Conservation (phyloP, 2,329 filamentous ascomycete genomes). For the Thielaviopsis euricoi region DNA sequence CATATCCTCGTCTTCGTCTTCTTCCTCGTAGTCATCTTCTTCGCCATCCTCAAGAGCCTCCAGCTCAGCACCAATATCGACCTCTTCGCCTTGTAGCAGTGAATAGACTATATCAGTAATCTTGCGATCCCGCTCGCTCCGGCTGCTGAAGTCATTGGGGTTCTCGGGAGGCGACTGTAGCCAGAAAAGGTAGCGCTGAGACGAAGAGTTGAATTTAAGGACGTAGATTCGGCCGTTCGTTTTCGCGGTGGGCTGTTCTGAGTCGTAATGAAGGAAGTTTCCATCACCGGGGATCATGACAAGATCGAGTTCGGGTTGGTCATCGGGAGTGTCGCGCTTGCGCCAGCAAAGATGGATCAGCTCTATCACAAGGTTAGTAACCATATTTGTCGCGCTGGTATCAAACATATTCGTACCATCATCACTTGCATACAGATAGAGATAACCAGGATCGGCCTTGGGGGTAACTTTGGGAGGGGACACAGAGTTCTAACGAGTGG, state of each 20-base stretch:
- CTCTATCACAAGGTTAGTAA: slow-evolving; percentile 31
- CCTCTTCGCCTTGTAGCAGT: slow-evolving; percentile 74
- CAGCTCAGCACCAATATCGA: slow-evolving; percentile 62
- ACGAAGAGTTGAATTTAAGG: slow-evolving; percentile 86
- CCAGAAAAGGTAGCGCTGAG: slow-evolving; percentile 88
- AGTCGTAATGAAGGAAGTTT: slow-evolving; percentile 64
- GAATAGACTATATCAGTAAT: slow-evolving; percentile 75
- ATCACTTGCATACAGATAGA: slow-evolving; percentile 72
- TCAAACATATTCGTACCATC: slow-evolving; percentile 42
- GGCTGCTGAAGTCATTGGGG: slow-evolving; percentile 54
- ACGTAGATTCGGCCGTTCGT: slow-evolving; percentile 83
- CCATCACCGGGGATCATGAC: slow-evolving; percentile 88
- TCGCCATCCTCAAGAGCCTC: slow-evolving; percentile 37
- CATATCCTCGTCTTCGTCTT: slow-evolving; percentile 42
- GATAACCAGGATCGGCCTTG: slow-evolving; percentile 58
- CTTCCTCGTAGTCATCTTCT: slow-evolving; percentile 49
- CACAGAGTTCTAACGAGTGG: slow-evolving; percentile 16
- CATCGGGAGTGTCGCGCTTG: slow-evolving; percentile 52
- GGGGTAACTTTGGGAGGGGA: slow-evolving; percentile 59
- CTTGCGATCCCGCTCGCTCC: slow-evolving; percentile 73
- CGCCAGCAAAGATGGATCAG: slow-evolving; percentile 97
- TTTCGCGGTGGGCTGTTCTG: slow-evolving; percentile 40
- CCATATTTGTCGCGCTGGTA: neutral
- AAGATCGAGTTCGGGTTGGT: slow-evolving; percentile 63
- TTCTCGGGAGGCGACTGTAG: slow-evolving; percentile 70